phyloP scores from a whole-genome alignment of 371 early-diverging fungal genomes.

The Mortierella sp. region DNA sequence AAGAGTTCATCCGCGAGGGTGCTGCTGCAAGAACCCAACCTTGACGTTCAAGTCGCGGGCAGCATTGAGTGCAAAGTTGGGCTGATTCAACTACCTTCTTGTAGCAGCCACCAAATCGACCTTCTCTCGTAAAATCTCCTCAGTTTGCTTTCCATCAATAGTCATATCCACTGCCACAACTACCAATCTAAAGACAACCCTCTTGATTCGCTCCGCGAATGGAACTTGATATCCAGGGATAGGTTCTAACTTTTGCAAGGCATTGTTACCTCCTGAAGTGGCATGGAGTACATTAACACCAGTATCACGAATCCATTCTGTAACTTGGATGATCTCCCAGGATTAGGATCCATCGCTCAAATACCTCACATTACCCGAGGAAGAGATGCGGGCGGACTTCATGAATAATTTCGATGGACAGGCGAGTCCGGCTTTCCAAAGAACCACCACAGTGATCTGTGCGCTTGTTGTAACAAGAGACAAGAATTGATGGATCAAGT shows the following conservation, averaged over 20 bases:
- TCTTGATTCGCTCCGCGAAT: conserved; percentile 69
- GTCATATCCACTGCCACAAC: conserved; percentile 84
- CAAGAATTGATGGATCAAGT: conserved; percentile 81
- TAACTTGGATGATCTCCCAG: conserved; percentile 74
- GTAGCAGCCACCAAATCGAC: conserved; percentile 37
- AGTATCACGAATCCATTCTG: conserved; percentile 63
- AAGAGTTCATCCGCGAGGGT: conserved; percentile 26
- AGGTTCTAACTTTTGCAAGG: conserved; percentile 61
- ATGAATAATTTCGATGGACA: conserved; percentile 72
- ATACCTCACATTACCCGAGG: conserved; percentile 72
- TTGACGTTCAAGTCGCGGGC: conserved; percentile 72
- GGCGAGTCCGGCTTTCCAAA: conserved; percentile 80
- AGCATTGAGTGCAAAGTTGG: conserved; percentile 62
- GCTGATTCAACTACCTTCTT: conserved; percentile 40
- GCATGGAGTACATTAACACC: conserved; percentile 84
- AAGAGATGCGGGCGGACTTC: conserved; percentile 79
- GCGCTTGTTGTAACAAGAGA: conserved; percentile 83
- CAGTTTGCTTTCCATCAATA: conserved; percentile 63
- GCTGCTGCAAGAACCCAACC: conserved; percentile 75
- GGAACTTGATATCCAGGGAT: conserved; percentile 79
- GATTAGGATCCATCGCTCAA: conserved; percentile 36
- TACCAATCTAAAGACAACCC: conserved; percentile 64
- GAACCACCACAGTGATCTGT: conserved; percentile 86
- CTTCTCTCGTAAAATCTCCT: conserved; percentile 16
- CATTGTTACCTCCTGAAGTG: conserved; percentile 74